Evolutionary conservation across 2,329 filamentous ascomycete species (phyloP).

Genomic region (Aspergillus novoparasiticus): DNA sequence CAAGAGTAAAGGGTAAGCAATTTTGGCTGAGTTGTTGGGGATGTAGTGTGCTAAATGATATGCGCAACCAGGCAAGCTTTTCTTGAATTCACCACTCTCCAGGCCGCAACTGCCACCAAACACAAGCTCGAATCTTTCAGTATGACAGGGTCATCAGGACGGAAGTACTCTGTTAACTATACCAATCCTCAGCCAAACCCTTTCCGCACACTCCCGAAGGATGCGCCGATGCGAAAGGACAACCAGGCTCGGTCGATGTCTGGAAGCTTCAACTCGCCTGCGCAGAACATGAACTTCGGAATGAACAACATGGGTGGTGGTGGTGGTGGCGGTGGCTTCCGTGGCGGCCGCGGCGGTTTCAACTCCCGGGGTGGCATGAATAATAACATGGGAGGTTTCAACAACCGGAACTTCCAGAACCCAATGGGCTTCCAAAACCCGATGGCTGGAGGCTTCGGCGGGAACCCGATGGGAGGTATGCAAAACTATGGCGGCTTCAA

Average conservation of each 20-base stretch:
- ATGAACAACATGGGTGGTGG: constrained; percentile 50
- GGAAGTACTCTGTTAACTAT: constrained; percentile 72
- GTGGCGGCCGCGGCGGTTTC: constrained; percentile 49
- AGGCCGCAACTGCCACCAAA: constrained; percentile 84
- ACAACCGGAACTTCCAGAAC: constrained; percentile 52
- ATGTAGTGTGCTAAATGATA: not conserved
- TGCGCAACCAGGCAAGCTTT: constrained; percentile 65
- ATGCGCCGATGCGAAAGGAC: constrained; percentile 73
- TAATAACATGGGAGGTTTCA: constrained; percentile 55
- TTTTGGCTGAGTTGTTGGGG: not conserved
- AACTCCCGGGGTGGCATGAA: constrained; percentile 31
- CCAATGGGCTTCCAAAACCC: constrained; percentile 49
- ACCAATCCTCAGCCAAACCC: constrained; percentile 78
- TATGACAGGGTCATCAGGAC: constrained; percentile 50
- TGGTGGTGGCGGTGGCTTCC: constrained; percentile 49
- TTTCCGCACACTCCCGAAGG: constrained; percentile 88
- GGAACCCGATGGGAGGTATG: constrained; percentile 54
- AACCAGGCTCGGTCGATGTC: constrained; percentile 54
- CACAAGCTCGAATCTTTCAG: constrained; percentile 72
- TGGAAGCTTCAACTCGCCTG: constrained; percentile 50
- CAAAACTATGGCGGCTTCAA: constrained; percentile 52
- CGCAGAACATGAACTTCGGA: constrained; percentile 44
- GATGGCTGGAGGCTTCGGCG: constrained; percentile 50
- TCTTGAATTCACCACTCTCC: constrained; percentile 78
- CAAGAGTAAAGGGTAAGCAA: constrained; percentile 88